A percentile compares a stretch with the other conserved stretches of the same genome.
Evolutionary conservation across 371 early-diverging fungal species (phyloP).

Genomic region (Umbelopsis sp.): DNA sequence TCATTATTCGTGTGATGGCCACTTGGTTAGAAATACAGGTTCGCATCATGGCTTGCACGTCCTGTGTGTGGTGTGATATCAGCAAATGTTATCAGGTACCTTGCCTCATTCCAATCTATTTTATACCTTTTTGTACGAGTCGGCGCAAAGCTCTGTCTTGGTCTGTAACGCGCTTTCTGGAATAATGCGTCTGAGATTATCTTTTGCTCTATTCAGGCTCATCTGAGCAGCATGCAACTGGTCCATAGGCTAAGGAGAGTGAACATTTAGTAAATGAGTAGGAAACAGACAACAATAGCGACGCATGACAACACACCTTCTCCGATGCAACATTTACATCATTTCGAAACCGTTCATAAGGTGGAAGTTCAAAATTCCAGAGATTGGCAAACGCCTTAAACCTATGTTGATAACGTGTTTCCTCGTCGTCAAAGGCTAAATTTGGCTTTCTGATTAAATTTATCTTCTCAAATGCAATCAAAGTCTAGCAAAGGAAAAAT

Average conservation of each 20-base stretch:
- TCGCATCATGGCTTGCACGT: conserved; percentile 42
- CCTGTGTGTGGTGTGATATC: conserved; percentile 26
- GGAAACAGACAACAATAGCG: too few relatives aligned
- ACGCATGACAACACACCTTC: neutral
- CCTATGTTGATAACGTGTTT: conserved; percentile 61
- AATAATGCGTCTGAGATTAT: conserved; percentile 32
- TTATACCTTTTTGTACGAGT: conserved; percentile 44
- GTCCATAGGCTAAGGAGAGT: conserved; percentile 23
- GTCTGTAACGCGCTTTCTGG: conserved; percentile 26
- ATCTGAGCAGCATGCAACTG: conserved; percentile 31
- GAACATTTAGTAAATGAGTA: neutral
- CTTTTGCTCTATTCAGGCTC: conserved; percentile 37
- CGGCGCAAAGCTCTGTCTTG: conserved; percentile 48
- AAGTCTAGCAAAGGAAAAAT: conserved; percentile 15
- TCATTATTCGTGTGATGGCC: conserved; percentile 25
- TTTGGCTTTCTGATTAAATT: conserved; percentile 43
- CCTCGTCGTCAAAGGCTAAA: conserved; percentile 56
- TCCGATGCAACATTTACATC: neutral
- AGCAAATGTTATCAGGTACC: neutral
- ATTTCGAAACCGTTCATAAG: neutral
- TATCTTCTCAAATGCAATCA: conserved; percentile 41
- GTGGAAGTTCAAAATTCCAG: conserved; percentile 5
- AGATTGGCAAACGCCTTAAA: conserved; percentile 59
- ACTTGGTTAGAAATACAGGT: conserved; percentile 49
- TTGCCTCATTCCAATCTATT: neutral